Percentiles rank a stretch among this genome's conserved stretches.
phyloP scores from a whole-genome alignment of 768 basidiomycete genomes.

The Punctularia strigosozonata region DNA sequence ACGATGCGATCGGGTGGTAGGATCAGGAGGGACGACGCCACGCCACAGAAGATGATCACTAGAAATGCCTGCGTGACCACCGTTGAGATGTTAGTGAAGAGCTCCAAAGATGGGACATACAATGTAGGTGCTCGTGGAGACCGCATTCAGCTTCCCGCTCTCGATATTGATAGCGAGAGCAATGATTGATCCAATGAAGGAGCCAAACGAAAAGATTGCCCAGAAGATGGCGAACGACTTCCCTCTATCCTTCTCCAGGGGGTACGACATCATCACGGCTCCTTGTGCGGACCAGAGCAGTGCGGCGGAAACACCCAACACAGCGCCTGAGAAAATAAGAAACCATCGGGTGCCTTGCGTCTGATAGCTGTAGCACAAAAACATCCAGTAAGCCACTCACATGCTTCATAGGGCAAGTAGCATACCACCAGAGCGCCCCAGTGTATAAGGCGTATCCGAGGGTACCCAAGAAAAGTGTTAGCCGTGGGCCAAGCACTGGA shows the following conservation, averaged over 20 bases:
- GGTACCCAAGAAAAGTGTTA: constrained; percentile 66
- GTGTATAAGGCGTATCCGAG: constrained; percentile 70
- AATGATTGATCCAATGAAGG: constrained; percentile 68
- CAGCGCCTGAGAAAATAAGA: constrained; percentile 60
- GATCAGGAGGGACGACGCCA: constrained; percentile 56
- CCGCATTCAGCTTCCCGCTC: constrained; percentile 17
- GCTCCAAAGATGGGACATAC: constrained; percentile 11
- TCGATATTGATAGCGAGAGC: constrained; percentile 62
- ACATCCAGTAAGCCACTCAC: too few relatives aligned
- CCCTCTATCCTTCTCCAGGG: constrained; percentile 71
- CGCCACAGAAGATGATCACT: constrained; percentile 57
- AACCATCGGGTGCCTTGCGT: constrained; percentile 29
- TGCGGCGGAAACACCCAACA: constrained; percentile 62
- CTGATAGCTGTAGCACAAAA: constrained; percentile 18
- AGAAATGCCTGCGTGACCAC: constrained; percentile 32
- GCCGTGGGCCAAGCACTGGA: constrained; percentile 62
- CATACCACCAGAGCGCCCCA: constrained; percentile 55
- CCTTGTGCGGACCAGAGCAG: constrained; percentile 80
- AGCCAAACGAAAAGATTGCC: constrained; percentile 75
- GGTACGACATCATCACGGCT: constrained; percentile 73
- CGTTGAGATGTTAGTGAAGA: background rate
- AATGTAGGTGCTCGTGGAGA: constrained; percentile 29
- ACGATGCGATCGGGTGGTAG: constrained; percentile 61
- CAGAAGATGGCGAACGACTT: constrained; percentile 72
- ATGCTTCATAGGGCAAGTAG: too few relatives aligned